Percentiles rank a stretch among this genome's conserved stretches.
These are phyloP conservation scores for Chaetomiaceae sp. DNA, from an alignment of 2,329 filamentous ascomycete genomes.

Conservation along the genomic window DNA sequence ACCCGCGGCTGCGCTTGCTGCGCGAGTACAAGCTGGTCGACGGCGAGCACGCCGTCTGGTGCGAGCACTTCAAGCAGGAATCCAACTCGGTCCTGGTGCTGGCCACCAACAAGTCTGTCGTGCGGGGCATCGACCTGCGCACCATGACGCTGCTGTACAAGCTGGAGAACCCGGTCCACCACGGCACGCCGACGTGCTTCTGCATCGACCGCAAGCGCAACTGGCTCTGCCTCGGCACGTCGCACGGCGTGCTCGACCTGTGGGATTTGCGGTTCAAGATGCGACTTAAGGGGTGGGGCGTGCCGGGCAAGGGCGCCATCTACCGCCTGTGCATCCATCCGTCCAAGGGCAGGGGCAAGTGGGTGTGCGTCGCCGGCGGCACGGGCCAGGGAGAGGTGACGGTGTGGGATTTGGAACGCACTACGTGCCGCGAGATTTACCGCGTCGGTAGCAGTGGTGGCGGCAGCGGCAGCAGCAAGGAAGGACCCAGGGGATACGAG, in stretches of 20 bases:
- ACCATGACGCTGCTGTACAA: constrained; percentile 79
- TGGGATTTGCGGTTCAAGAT: constrained; percentile 97
- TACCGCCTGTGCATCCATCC: constrained; percentile 77
- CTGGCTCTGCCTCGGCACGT: constrained; percentile 88
- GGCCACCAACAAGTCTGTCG: constrained; percentile 78
- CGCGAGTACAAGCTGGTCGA: constrained; percentile 74
- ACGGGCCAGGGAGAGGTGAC: constrained; percentile 85
- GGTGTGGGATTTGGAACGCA: constrained; percentile 92
- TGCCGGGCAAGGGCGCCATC: constrained; percentile 75
- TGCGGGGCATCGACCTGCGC: constrained; percentile 80
- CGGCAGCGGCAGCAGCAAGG: constrained; percentile 41
- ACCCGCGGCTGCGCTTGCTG: constrained; percentile 71
- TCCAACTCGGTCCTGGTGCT: constrained; percentile 76
- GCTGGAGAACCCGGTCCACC: constrained; percentile 82
- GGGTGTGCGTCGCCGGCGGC: constrained; percentile 85
- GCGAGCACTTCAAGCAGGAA: constrained; percentile 85
- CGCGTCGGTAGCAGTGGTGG: constrained; percentile 49
- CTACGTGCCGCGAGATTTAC: constrained; percentile 83
- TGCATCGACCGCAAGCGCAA: constrained; percentile 80
- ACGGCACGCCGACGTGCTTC: constrained; percentile 88
- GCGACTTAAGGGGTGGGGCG: constrained; percentile 80
- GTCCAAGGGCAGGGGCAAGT: constrained; percentile 70
- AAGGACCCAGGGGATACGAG: constrained; percentile 64
- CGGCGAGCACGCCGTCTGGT: constrained; percentile 79
- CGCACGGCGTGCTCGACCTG: constrained; percentile 85